Conservation (phyloP, 2,329 filamentous ascomycete genomes). For the Berkeleyomyces basicola region DNA sequence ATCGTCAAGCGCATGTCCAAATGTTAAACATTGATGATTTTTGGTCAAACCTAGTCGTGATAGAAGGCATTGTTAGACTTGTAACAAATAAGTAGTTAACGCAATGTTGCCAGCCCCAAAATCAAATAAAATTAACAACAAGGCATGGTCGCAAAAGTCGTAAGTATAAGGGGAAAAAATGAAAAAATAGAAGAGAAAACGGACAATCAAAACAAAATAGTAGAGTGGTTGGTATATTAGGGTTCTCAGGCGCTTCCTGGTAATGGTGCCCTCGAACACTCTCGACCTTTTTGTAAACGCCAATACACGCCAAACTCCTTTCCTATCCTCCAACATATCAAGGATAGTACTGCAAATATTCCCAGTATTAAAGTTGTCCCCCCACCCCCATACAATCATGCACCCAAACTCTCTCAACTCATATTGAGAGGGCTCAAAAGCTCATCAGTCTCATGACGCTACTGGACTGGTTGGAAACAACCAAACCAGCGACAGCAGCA, state of each 20-base stretch:
- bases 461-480: conserved; percentile 38
- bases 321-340: background rate
- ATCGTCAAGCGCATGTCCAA: too few species aligned
- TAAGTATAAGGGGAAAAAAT: too few species aligned
- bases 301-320: background rate
- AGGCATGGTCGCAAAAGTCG: too few species aligned
- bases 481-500: conserved; percentile 60
- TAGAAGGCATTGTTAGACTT: too few species aligned
- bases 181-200: too few species aligned
- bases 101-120: too few species aligned
- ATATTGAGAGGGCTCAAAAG: background rate
- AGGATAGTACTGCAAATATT: background rate
- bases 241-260: background rate
- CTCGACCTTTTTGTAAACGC: background rate
- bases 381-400: background rate
- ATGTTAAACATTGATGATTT: too few species aligned
- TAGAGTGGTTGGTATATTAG: background rate
- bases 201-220: background rate
- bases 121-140: too few species aligned
- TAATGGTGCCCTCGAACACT: background rate
- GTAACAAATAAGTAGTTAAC: too few species aligned
- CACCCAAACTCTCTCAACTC: background rate
- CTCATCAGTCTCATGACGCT: conserved; percentile 11
- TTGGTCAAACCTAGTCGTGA: too few species aligned
- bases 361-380: background rate